phyloP scores from a whole-genome alignment of 495 filamentous ascomycete species.

The Immersiella caudata region DNA sequence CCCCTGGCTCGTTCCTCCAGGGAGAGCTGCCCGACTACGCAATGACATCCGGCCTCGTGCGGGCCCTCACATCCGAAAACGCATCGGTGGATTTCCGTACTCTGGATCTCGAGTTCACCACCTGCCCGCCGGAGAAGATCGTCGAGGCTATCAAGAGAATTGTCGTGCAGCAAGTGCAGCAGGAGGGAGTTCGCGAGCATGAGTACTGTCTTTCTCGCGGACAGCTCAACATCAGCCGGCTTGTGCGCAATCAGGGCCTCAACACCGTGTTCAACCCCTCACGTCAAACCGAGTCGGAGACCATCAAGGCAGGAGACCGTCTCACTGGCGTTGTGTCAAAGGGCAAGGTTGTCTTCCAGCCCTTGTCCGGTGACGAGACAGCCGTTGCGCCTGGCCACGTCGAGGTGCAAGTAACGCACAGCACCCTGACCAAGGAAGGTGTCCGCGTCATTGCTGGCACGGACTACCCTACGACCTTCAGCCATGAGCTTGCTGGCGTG shows the following conservation, averaged over 20 bases:
- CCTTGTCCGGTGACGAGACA: background rate
- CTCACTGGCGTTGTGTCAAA: no score
- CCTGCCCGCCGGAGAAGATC: background rate
- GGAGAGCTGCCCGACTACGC: slow-evolving; percentile 33
- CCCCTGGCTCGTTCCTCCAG: background rate
- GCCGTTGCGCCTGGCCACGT: slow-evolving; percentile 25
- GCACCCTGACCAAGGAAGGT: slow-evolving; percentile 30
- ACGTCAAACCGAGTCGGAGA: slow-evolving; percentile 16
- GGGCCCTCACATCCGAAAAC: slow-evolving; percentile 43
- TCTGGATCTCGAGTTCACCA: slow-evolving; percentile 30
- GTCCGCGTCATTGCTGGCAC: slow-evolving; percentile 27
- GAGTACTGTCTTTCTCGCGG: slow-evolving; percentile 31
- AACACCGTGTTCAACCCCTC: slow-evolving; percentile 33
- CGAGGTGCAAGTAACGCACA: slow-evolving; percentile 30
- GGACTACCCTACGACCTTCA: slow-evolving; percentile 32
- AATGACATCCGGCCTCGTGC: slow-evolving; percentile 39
- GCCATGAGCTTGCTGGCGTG: slow-evolving; percentile 30
- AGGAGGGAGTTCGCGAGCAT: slow-evolving; percentile 20
- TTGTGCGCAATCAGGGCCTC: slow-evolving; percentile 32
- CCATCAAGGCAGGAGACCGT: background rate
- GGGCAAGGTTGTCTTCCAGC: background rate
- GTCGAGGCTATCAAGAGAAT: slow-evolving; percentile 16
- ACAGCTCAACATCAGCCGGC: slow-evolving; percentile 36
- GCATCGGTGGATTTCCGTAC: slow-evolving; percentile 42
- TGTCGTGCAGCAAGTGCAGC: slow-evolving; percentile 15